These are phyloP conservation scores for Chaetomidium leptoderma DNA, from an alignment of 495 filamentous ascomycete species.

Conservation along the genomic window DNA sequence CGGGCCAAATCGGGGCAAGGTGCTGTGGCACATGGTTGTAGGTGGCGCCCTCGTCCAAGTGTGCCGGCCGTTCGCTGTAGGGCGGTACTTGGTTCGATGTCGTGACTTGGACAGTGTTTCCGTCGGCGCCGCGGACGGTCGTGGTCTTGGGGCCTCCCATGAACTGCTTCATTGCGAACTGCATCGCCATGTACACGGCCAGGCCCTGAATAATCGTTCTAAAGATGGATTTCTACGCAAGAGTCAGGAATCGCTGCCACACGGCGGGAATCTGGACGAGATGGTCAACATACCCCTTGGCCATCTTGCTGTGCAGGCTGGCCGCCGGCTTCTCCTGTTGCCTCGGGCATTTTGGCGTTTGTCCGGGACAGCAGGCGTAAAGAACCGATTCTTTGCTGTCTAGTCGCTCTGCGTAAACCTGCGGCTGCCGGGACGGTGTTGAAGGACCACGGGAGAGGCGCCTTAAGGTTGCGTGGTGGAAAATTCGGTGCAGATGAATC, in stretches of 20 bases:
- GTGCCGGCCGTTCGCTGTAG: constrained; percentile 59
- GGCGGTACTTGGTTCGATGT: constrained; percentile 54
- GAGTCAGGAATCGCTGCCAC: constrained; percentile 19
- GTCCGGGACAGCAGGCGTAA: background rate
- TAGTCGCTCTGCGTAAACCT: background rate
- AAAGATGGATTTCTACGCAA: constrained; percentile 31
- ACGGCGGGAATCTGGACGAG: too few species aligned
- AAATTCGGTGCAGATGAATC: background rate
- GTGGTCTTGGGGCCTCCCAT: constrained; percentile 47
- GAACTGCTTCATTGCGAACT: constrained; percentile 45
- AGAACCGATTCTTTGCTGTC: background rate
- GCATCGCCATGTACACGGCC: constrained; percentile 44
- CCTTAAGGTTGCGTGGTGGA: background rate
- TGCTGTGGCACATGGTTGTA: constrained; percentile 72
- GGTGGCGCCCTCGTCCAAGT: constrained; percentile 53
- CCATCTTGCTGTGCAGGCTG: constrained; percentile 31
- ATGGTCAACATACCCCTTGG: constrained; percentile 36
- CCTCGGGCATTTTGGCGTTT: constrained; percentile 37
- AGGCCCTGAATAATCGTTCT: constrained; percentile 39
- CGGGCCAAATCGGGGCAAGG: constrained; percentile 83
- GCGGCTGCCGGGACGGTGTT: background rate
- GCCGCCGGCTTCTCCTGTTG: constrained; percentile 25
- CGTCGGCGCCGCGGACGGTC: constrained; percentile 45
- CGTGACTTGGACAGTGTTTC: constrained; percentile 42
- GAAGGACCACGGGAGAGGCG: background rate